Evolutionary conservation across 2,329 filamentous ascomycete species (phyloP), one percentile per base, ranked within the genome.

Genomic region (Alternaria alternata): DNA sequence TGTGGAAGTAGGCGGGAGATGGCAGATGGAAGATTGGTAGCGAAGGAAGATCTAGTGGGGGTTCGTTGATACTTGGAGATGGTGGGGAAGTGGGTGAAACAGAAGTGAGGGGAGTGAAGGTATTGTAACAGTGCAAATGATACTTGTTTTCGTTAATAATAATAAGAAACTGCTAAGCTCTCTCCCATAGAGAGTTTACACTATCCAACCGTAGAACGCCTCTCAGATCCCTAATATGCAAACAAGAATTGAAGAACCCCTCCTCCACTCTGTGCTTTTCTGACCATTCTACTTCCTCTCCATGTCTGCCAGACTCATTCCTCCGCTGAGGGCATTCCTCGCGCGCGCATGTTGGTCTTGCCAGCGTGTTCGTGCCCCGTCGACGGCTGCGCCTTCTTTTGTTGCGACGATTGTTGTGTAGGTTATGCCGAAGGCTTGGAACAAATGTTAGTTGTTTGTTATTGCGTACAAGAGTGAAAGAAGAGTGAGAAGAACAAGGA

Each of bases 331-430:
- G 3, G 65, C 69, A 11, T 64, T 58, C 7, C 65, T 57, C 3
- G 69, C 68, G 14, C 63, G 61, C 1, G 66, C 68, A 24, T 72
- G 68, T 61, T 78, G 75, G 3, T 71, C 43, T 59, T 76, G 72
- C 73, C 74, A 78, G n/a, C 75, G 65, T 44, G 68, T 71, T 32
- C 74, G 71, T 12, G 76, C 75, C 41, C 58, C 62, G 61, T 77
- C 75, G 36, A 78, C 68, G 16, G 71, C 63, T 11, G 68, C 69
- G 49, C 75, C 76, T 68, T 78, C 76, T 61, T 69, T 68, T 16
- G 65, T 56, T 5, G 76, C 76, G 2, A 73, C 73, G 28, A 74
- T 51, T 39, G 70, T 67, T 5, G 75, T 77, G 71, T 78, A 78
- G 42, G 72, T 72, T 62, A 73, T 62, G 11, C 69, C 74, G 43